Evolutionary conservation across 2,329 filamentous ascomycete genomes (phyloP).

Genomic region (Penicillium sp.): DNA sequence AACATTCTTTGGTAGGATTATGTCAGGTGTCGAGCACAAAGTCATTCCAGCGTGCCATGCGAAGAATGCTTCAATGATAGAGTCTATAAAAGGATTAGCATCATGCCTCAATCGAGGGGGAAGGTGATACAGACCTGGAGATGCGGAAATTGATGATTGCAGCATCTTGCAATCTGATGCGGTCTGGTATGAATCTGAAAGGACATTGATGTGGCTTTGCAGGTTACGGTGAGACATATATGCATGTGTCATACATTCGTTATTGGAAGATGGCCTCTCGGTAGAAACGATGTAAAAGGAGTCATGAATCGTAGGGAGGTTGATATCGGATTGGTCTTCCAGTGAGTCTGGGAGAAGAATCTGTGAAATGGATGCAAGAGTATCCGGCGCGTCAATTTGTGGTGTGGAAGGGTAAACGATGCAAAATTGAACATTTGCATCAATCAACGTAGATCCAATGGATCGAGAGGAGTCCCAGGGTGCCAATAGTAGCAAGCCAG

Average conservation of each 20-base stretch:
- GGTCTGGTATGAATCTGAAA: slow-evolving; percentile 65
- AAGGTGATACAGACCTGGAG: slow-evolving; percentile 55
- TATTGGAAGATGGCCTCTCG: slow-evolving; percentile 67
- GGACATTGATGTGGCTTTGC: slow-evolving; percentile 67
- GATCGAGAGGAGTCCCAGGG: slow-evolving; percentile 66
- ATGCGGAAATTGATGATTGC: slow-evolving; percentile 79
- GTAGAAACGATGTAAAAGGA: slow-evolving; percentile 65
- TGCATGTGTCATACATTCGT: slow-evolving; percentile 62
- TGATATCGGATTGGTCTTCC: slow-evolving; percentile 13
- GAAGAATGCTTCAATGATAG: slow-evolving; percentile 88
- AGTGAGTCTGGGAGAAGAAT: slow-evolving; percentile 16
- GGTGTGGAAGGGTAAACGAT: slow-evolving; percentile 33
- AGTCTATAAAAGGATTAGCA: slow-evolving; percentile 52
- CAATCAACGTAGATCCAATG: slow-evolving; percentile 59
- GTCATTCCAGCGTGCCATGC: slow-evolving; percentile 75
- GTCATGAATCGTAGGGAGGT: slow-evolving; percentile 9
- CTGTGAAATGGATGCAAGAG: slow-evolving; percentile 12
- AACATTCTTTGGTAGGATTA: slow-evolving; percentile 69
- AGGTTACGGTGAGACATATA: slow-evolving; percentile 73
- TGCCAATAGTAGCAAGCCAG: slow-evolving; percentile 75
- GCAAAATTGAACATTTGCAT: slow-evolving; percentile 55
- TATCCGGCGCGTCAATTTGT: background rate
- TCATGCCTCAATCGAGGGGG: background rate
- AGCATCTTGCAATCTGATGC: slow-evolving; percentile 59
- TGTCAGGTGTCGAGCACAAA: slow-evolving; percentile 71